These are phyloP conservation scores for Russula emetica DNA, from an alignment of 768 basidiomycete genomes.

Conservation along the genomic window DNA sequence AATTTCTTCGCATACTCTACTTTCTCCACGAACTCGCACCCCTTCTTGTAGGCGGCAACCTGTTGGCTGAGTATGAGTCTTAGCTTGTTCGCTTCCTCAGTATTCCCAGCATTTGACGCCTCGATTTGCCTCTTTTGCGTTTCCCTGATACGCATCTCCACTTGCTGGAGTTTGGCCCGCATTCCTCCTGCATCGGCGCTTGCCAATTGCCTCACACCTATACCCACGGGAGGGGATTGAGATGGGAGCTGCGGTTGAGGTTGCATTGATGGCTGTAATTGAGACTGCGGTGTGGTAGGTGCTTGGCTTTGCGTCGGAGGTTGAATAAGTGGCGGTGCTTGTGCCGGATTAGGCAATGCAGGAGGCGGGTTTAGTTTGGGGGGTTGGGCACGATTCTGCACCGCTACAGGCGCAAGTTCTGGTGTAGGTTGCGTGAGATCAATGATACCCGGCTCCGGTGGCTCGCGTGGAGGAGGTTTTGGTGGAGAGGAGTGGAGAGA, in stretches of 20 bases:
- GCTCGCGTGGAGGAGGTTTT: constrained; percentile 13
- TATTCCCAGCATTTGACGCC: constrained; percentile 12
- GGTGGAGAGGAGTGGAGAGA: constrained; percentile 13
- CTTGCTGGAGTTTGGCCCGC: constrained; percentile 17
- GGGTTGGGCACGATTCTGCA: constrained; percentile 6
- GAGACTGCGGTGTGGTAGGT: constrained; percentile 2
- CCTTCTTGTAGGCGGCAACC: constrained; percentile 3
- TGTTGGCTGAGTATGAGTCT: background rate
- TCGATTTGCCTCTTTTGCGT: background rate
- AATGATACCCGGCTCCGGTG: constrained; percentile 5
- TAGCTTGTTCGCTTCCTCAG: constrained; percentile 4
- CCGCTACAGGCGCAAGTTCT: constrained; percentile 9
- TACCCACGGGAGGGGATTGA: background rate
- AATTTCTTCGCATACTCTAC: constrained; percentile 1
- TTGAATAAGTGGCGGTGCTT: constrained; percentile 7
- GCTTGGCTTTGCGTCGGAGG: constrained; percentile 6
- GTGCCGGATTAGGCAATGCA: constrained; percentile 8
- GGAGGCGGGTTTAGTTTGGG: constrained; percentile 2
- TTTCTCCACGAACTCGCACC: constrained; percentile 2
- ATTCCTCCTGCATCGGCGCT: constrained; percentile 5
- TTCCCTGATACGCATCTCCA: constrained; percentile 8
- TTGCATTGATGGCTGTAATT: background rate
- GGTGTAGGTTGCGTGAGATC: constrained; percentile 20
- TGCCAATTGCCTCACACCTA: constrained; percentile 10
- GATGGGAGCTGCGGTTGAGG: constrained; percentile 5